Evolutionary conservation across 2,329 filamentous ascomycete genomes (phyloP).

Genomic region (Pyricularia pennisetigena): DNA sequence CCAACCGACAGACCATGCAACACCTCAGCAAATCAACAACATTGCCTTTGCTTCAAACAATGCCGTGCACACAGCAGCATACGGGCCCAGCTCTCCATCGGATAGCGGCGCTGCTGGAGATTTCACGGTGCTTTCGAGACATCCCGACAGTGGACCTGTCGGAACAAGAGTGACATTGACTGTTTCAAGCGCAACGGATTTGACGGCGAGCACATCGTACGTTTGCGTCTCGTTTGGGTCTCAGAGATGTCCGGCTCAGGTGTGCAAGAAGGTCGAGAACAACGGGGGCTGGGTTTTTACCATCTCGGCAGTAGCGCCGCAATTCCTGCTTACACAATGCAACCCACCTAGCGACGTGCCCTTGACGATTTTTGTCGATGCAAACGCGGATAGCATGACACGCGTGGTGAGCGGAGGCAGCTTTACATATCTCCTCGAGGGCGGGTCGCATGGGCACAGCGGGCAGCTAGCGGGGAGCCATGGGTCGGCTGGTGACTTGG

Average conservation of each 20-base stretch:
- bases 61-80: slow-evolving; percentile 44
- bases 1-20: slow-evolving; percentile 39
- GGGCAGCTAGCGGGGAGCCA: slow-evolving; percentile 2
- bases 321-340: slow-evolving; percentile 40
- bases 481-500: slow-evolving; percentile 10
- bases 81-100: slow-evolving; percentile 33
- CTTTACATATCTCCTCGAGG: slow-evolving; percentile 33
- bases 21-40: slow-evolving; percentile 38
- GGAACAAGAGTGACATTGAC: slow-evolving; percentile 66
- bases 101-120: slow-evolving; percentile 31
- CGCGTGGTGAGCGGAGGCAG: slow-evolving; percentile 33
- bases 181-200: slow-evolving; percentile 54
- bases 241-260: slow-evolving; percentile 58
- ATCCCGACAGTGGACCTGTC: slow-evolving; percentile 56
- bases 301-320: slow-evolving; percentile 63
- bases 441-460: slow-evolving; percentile 10
- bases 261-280: slow-evolving; percentile 47
- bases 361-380: slow-evolving; percentile 43
- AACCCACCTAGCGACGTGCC: slow-evolving; percentile 38
- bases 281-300: slow-evolving; percentile 57
- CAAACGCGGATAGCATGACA: slow-evolving; percentile 40
- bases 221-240: slow-evolving; percentile 70
- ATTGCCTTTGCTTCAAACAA: slow-evolving; percentile 51
- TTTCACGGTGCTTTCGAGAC: slow-evolving; percentile 50
- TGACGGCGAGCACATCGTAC: slow-evolving; percentile 42